phyloP scores from a whole-genome alignment of 176 grass and related monocot species.

The Elaeis guineensis region DNA sequence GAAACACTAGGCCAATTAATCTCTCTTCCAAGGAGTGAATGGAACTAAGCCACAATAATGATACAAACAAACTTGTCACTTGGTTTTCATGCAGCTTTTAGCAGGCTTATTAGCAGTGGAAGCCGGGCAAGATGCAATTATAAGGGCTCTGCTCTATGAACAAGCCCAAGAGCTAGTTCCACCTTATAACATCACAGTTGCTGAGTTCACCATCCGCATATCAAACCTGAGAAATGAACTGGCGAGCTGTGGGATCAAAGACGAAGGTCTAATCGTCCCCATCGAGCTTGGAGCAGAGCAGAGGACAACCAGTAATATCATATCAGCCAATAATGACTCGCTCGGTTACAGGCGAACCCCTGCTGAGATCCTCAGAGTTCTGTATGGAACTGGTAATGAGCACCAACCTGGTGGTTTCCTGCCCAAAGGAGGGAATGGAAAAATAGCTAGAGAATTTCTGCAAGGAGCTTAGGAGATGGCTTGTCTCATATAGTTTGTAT shows the following conservation, averaged over 20 bases:
- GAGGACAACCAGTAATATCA: constrained; percentile 44
- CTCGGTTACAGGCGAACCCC: constrained; percentile 52
- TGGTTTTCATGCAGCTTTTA: constrained; percentile 25
- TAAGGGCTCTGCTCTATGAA: constrained; percentile 47
- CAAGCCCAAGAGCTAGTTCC: constrained; percentile 22
- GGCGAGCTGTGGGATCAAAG: constrained; percentile 55
- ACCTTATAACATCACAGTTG: constrained; percentile 59
- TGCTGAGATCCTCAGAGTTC: constrained; percentile 45
- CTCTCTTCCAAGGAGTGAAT: too few species aligned
- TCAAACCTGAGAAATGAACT: constrained; percentile 45
- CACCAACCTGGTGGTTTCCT: constrained; percentile 40
- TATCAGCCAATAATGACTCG: constrained; percentile 59
- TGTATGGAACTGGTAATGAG: constrained; percentile 50
- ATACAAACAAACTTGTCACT: too few species aligned
- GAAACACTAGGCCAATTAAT: too few species aligned
- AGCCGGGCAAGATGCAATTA: constrained; percentile 50
- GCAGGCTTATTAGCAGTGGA: constrained; percentile 46
- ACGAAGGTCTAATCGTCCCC: constrained; percentile 69
- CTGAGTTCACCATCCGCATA: constrained; percentile 50
- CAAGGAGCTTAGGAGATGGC: too few species aligned
- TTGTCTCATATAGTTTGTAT: too few species aligned
- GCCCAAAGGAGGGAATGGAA: constrained; percentile 46
- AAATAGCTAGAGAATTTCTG: constrained; percentile 39
- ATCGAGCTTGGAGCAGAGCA: constrained; percentile 38
- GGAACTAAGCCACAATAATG: too few species aligned